Base-by-base conservation (phyloP, 2,329 filamentous ascomycete species). In the Phaeosphaeriaceae sp. region DNA sequence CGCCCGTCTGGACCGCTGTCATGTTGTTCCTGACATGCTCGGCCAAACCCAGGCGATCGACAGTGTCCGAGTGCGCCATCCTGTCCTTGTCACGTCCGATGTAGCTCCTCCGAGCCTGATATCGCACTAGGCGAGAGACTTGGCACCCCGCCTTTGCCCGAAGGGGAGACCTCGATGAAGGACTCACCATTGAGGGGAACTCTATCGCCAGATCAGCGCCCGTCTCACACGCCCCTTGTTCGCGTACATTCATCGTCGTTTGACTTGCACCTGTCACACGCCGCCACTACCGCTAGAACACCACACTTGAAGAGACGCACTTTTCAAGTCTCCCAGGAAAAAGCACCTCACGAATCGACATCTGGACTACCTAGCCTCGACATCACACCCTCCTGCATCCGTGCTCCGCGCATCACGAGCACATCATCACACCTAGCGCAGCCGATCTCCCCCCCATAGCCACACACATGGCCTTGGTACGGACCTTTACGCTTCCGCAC, bases 401-500 rank as follows among this genome's bases (percentile, higher is more conserved):
- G 35, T 52, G 50, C 50, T 43, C 26, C n/a, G 49, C 49, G 19
- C 51, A 52, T 54, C 57, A 52, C 46, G 52, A 52, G 56, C 61
- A 56, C 56, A 56, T 54, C 63, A 53, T 47, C 50, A 56, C 49
- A 49, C 47, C 23, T 53, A 53, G 32, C 24, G 28, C 23, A 21
- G 54, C 46, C 30, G 51, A 56, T 54, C 54, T 47, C 30, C 49
- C 30, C 49, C 21, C 32, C 49, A 52, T n/a, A 42, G 21, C 42
- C 54, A 64, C 32, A n/a, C n/a, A 60, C 61, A 86, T 85, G 82
- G 74, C 80, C 49, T 76, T 76, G 40, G 80, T 94, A 70, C 88
- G 93, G 78, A 88, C 86, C 2, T 79, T 97, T 56, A 73, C 82
- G 46, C 84, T 98, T 32, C 89, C 95, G 60, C 93, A 97, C 76